Percentiles rank a stretch among this genome's conserved stretches.
Conservation (phyloP, 208 protist species). For the Tritrichomonas foetus region DNA sequence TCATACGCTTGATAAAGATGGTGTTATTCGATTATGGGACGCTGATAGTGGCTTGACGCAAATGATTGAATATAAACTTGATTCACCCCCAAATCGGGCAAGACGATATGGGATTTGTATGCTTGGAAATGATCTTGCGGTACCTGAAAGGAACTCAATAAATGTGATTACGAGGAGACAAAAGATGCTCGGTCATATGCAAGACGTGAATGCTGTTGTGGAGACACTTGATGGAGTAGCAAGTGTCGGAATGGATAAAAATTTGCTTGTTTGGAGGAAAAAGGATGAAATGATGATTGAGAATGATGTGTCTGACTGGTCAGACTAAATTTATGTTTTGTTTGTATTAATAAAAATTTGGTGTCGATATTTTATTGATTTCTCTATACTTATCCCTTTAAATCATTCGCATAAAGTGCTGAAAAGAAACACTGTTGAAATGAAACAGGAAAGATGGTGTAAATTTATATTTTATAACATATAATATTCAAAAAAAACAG, state of each 20-base stretch:
- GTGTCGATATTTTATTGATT: too few species aligned
- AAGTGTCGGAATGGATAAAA: not conserved
- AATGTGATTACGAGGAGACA: not conserved
- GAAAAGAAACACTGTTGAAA: too few species aligned
- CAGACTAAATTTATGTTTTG: not conserved
- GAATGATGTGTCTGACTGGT: not conserved
- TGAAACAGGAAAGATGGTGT: too few species aligned
- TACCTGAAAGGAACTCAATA: not conserved
- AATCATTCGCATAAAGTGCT: too few species aligned
- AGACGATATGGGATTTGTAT: not conserved
- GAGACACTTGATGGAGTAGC: not conserved
- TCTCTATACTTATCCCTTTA: too few species aligned
- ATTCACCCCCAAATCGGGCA: not conserved
- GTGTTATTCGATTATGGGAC: not conserved
- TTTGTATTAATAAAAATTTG: too few species aligned
- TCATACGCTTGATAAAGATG: not conserved
- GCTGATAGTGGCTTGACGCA: not conserved
- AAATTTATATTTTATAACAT: too few species aligned
- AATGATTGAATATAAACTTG: not conserved
- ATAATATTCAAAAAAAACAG: too few species aligned
- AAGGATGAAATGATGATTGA: not conserved
- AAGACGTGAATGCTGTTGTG: not conserved
- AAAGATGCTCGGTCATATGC: not conserved
- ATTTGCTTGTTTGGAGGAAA: not conserved
- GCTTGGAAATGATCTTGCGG: not conserved